Percentiles rank a stretch among this genome's conserved stretches.
Conservation (phyloP, 1,139 yeast species). For the Suhomyces maxii region DNA sequence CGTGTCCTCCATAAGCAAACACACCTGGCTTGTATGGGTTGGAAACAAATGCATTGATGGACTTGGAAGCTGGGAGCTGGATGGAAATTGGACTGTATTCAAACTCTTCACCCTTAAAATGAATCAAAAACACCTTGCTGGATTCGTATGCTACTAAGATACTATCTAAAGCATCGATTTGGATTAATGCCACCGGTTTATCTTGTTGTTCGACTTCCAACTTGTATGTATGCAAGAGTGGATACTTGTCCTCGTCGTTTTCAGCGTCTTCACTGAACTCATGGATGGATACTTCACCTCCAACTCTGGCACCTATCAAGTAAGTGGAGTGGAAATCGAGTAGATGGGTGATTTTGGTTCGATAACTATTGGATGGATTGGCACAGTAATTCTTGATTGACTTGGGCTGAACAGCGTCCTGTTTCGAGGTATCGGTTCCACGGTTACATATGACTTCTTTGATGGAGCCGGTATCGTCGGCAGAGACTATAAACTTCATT, state of each 20-base stretch:
- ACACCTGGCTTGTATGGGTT: slow-evolving; percentile 47
- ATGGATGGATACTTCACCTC: slow-evolving; percentile 44
- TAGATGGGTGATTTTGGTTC: slow-evolving; percentile 30
- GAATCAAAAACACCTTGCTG: slow-evolving; percentile 49
- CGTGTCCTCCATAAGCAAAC: slow-evolving; percentile 76
- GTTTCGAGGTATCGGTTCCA: slow-evolving; percentile 71
- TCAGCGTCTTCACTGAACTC: slow-evolving; percentile 21
- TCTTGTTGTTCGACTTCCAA: slow-evolving; percentile 26
- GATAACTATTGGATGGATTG: slow-evolving; percentile 28
- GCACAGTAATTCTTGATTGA: slow-evolving; percentile 41
- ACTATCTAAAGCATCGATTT: slow-evolving; percentile 30
- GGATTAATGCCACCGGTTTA: slow-evolving; percentile 34
- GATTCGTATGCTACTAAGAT: slow-evolving; percentile 46
- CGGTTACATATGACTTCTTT: slow-evolving; percentile 56
- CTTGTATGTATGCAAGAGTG: slow-evolving; percentile 26
- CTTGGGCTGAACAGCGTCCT: slow-evolving; percentile 56
- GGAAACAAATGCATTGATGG: slow-evolving; percentile 47
- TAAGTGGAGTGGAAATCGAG: slow-evolving; percentile 31
- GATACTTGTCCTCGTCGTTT: slow-evolving; percentile 15
- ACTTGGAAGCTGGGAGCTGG: slow-evolving; percentile 36
- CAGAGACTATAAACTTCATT: slow-evolving; percentile 55
- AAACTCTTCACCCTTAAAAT: slow-evolving; percentile 29
- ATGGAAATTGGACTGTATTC: slow-evolving; percentile 32
- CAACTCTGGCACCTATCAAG: slow-evolving; percentile 43
- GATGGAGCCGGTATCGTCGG: slow-evolving; percentile 57